These are phyloP conservation scores for Mortierella sp. DNA, from an alignment of 371 early-diverging fungal genomes.

Conservation along the genomic window DNA sequence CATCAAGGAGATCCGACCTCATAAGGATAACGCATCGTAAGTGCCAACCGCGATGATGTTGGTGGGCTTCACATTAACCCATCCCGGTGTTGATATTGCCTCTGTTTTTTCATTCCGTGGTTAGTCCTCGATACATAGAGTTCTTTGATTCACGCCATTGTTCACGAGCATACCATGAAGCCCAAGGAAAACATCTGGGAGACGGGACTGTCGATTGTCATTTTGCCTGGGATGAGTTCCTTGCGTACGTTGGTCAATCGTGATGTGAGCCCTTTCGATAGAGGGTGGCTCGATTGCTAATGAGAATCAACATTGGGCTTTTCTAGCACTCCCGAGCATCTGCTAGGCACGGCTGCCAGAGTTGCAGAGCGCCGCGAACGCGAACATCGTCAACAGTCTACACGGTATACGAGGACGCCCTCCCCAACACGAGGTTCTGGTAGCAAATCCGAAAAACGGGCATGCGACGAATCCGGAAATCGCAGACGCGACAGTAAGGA, in stretches of 20 bases:
- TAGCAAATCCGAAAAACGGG: neutral
- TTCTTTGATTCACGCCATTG: slow-evolving; percentile 47
- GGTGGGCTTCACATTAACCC: neutral
- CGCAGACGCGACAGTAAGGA: slow-evolving; percentile 2
- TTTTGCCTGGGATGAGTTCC: slow-evolving; percentile 36
- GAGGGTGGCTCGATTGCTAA: neutral
- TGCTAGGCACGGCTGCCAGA: slow-evolving; percentile 11
- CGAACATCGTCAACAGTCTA: neutral
- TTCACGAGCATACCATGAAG: slow-evolving; percentile 25
- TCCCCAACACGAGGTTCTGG: slow-evolving; percentile 11
- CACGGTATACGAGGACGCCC: slow-evolving; percentile 4
- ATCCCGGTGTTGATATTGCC: neutral
- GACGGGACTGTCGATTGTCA: slow-evolving; percentile 22
- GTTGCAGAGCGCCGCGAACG: slow-evolving; percentile 4
- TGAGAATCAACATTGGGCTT: neutral
- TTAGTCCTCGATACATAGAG: slow-evolving; percentile 38
- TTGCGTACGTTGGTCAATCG: slow-evolving; percentile 14
- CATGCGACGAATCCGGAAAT: slow-evolving; percentile 8
- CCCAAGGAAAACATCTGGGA: slow-evolving; percentile 16
- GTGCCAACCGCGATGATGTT: neutral
- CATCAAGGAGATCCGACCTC: slow-evolving; percentile 15
- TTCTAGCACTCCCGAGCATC: slow-evolving; percentile 12
- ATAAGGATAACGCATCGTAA: slow-evolving; percentile 13
- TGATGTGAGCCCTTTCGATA: too few species aligned
- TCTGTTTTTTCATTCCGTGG: neutral